Conservation (phyloP, 257 asterid genomes). For the Linaria vulgaris region DNA sequence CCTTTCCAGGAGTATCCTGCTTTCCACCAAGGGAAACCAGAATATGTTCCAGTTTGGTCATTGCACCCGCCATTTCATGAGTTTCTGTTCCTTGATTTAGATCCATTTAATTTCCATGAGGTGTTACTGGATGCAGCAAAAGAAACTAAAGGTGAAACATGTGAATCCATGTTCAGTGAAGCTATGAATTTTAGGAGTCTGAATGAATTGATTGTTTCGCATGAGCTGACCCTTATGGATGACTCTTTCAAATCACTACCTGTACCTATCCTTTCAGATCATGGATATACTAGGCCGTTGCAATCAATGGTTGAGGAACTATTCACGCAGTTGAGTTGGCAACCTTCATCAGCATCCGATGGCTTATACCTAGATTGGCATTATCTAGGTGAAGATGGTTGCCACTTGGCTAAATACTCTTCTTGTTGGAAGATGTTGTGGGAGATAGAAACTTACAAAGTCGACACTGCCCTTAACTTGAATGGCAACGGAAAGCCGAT, state of each 20-base stretch:
- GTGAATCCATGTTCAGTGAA: slow-evolving; percentile 63
- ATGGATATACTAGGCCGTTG: slow-evolving; percentile 41
- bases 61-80: slow-evolving; percentile 50
- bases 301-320: slow-evolving; percentile 47
- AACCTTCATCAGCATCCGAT: slow-evolving; percentile 68
- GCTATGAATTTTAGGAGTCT: slow-evolving; percentile 61
- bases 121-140: slow-evolving; percentile 43
- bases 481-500: slow-evolving; percentile 43
- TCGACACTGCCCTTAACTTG: slow-evolving; percentile 39
- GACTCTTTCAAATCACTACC: slow-evolving; percentile 81
- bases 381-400: slow-evolving; percentile 60
- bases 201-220: slow-evolving; percentile 61
- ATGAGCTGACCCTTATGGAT: slow-evolving; percentile 77
- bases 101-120: slow-evolving; percentile 43
- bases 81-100: slow-evolving; percentile 51
- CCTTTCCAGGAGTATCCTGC: slow-evolving; percentile 33
- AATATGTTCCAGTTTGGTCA: slow-evolving; percentile 33
- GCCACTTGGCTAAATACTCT: slow-evolving; percentile 39
- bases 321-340: slow-evolving; percentile 53
- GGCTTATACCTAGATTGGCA: slow-evolving; percentile 88
- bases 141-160: slow-evolving; percentile 47
- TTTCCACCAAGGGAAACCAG: slow-evolving; percentile 29
- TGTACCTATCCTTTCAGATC: slow-evolving; percentile 61
- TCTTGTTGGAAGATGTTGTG: slow-evolving; percentile 44
- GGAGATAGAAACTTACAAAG: slow-evolving; percentile 50